These are phyloP conservation scores for Rosellinia necatrix DNA, from an alignment of 2,329 filamentous ascomycete genomes.

Conservation along the genomic window DNA sequence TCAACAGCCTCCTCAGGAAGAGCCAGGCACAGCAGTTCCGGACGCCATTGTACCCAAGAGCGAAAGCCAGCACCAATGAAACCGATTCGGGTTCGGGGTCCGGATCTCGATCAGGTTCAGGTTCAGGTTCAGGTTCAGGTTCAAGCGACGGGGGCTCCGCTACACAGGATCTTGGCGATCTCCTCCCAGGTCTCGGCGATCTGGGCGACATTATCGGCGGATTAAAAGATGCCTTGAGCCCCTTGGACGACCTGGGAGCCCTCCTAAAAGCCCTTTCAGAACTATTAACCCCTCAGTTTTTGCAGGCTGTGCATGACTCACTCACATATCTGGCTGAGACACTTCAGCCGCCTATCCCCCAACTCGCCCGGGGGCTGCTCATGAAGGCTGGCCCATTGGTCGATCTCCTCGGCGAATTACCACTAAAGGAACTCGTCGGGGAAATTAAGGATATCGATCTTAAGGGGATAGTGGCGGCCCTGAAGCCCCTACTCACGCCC, in stretches of 20 bases:
- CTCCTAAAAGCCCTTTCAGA: conserved; percentile 39
- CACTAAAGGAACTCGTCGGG: conserved; percentile 40
- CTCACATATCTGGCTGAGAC: conserved; percentile 47
- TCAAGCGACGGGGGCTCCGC: background rate
- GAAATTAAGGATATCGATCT: conserved; percentile 44
- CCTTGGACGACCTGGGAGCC: conserved; percentile 37
- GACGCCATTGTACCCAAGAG: conserved; percentile 35
- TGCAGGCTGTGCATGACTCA: conserved; percentile 47
- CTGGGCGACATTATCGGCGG: conserved; percentile 34
- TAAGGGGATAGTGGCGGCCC: conserved; percentile 40
- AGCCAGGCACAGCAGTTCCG: conserved; percentile 38
- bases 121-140: conserved; percentile 25
- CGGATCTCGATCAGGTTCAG: conserved; percentile 16
- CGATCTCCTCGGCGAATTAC: conserved; percentile 40
- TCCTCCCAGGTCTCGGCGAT: conserved; percentile 35
- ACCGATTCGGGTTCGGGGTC: conserved; percentile 27
- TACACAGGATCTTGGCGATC: conserved; percentile 24
- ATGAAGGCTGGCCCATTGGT: conserved; percentile 37
- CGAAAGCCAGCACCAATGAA: conserved; percentile 26
- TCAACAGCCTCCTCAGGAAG: conserved; percentile 47
- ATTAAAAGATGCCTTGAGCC: conserved; percentile 34
- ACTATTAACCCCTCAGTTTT: conserved; percentile 46
- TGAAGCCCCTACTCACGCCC: conserved; percentile 40
- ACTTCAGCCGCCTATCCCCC: conserved; percentile 45
- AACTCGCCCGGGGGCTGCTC: conserved; percentile 34